These are phyloP conservation scores for Pigoraptor vietnamica DNA, from an alignment of 78 protist genomes.

Conservation along the genomic window DNA sequence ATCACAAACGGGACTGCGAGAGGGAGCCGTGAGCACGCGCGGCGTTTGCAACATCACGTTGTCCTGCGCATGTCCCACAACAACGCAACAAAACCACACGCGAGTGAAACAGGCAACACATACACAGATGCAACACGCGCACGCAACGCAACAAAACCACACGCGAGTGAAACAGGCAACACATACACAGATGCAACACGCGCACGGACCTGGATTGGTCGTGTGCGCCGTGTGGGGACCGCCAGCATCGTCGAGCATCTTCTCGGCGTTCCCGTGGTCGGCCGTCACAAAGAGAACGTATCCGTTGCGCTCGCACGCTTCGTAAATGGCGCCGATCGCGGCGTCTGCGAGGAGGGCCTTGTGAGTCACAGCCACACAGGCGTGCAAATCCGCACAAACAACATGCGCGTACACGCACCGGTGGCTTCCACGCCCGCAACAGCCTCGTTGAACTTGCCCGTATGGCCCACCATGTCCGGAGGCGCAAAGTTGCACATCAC, in stretches of 20 bases:
- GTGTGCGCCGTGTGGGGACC: slow-evolving; percentile 33
- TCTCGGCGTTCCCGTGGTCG: slow-evolving; percentile 35
- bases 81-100: background rate
- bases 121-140: no score
- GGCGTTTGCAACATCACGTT: no score
- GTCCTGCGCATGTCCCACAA: no score
- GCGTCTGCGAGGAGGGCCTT: background rate
- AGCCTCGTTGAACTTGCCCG: slow-evolving; percentile 11
- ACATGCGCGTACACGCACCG: background rate
- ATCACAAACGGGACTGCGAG: background rate
- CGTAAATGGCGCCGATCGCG: slow-evolving; percentile 11
- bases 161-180: background rate
- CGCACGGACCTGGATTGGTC: background rate
- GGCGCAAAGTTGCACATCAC: slow-evolving; percentile 40
- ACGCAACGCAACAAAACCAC: background rate
- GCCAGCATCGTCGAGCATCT: background rate
- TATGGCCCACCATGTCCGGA: slow-evolving; percentile 40
- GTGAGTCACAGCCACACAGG: background rate
- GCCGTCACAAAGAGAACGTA: slow-evolving; percentile 15
- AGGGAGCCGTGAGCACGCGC: background rate
- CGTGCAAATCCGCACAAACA: no score
- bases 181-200: background rate
- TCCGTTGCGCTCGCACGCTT: slow-evolving; percentile 16
- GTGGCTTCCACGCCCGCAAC: slow-evolving; percentile 7
- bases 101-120: no score